Conservation (phyloP, 169 alveolate species). For the Plasmodium gallinaceum region DNA sequence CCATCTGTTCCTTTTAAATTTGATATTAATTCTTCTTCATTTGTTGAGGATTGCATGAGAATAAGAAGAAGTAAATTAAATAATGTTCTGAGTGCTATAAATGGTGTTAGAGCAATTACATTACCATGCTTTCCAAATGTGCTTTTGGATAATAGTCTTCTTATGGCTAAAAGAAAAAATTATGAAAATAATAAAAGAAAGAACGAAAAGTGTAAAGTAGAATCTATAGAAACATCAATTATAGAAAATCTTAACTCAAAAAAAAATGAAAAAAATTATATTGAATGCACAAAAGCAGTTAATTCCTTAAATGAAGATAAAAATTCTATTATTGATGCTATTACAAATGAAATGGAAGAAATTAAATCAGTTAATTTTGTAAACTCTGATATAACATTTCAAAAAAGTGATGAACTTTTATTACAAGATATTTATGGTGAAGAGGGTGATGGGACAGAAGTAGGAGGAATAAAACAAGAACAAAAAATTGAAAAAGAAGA, state of each 20-base stretch:
- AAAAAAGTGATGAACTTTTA: slow-evolving; percentile 23
- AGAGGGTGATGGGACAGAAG: slow-evolving; percentile 4
- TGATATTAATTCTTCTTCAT: slow-evolving; percentile 67
- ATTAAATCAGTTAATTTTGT: slow-evolving; percentile 46
- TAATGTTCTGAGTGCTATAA: slow-evolving; percentile 52
- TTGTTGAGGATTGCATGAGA: slow-evolving; percentile 56
- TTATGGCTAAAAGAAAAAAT: slow-evolving; percentile 47
- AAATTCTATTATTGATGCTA: slow-evolving; percentile 9
- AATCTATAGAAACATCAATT: not conserved
- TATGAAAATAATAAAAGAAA: slow-evolving; percentile 38
- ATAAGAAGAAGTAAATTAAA: slow-evolving; percentile 72
- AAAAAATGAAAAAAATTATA: not conserved
- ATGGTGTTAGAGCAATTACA: slow-evolving; percentile 70
- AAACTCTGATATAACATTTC: slow-evolving; percentile 36
- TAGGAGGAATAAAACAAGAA: not conserved
- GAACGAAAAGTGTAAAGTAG: slow-evolving; percentile 9
- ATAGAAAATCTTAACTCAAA: not conserved
- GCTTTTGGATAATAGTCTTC: slow-evolving; percentile 65
- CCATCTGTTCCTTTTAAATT: slow-evolving; percentile 82
- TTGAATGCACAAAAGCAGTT: not conserved
- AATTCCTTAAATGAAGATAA: slow-evolving; percentile 9
- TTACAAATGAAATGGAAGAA: slow-evolving; percentile 36
- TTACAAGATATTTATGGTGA: slow-evolving; percentile 33
- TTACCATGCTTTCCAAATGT: slow-evolving; percentile 75
- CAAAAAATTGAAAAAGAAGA: not conserved